Percentiles rank a stretch among this genome's conserved stretches.
These are phyloP conservation scores for Auxenochlorella protothecoides DNA, from an alignment of 139 green algal genomes.

Conservation along the genomic window DNA sequence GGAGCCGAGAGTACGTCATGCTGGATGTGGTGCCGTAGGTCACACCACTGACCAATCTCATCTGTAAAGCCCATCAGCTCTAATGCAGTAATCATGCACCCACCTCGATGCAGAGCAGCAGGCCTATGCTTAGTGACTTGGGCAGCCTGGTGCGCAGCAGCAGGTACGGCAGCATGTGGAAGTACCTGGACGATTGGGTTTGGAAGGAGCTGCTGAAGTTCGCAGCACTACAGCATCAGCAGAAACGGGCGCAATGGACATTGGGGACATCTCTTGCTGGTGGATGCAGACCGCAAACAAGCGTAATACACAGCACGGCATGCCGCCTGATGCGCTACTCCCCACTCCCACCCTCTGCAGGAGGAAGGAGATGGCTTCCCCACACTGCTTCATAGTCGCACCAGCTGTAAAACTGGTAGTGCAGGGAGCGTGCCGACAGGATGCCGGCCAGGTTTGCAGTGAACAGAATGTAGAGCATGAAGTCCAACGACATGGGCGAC, in stretches of 20 bases:
- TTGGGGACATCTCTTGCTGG: neutral
- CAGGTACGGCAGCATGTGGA: constrained; percentile 58
- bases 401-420: constrained; percentile 89
- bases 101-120: constrained; percentile 49
- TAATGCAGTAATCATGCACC: too few relatives aligned
- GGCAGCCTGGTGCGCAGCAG: constrained; percentile 36
- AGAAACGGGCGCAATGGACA: neutral
- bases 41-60: too few relatives aligned
- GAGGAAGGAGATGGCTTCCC: too few relatives aligned
- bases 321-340: too few relatives aligned
- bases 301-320: too few relatives aligned
- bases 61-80: too few relatives aligned
- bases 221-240: neutral
- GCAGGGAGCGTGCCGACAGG: constrained; percentile 56
- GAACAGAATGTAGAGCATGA: constrained; percentile 42
- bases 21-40: too few relatives aligned
- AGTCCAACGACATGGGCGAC: neutral
- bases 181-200: constrained; percentile 35
- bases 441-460: constrained; percentile 69
- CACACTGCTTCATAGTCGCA: constrained; percentile 23
- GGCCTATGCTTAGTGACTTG: neutral
- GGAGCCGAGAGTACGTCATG: too few relatives aligned
- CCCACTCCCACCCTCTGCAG: too few relatives aligned
- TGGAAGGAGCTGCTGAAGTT: neutral
- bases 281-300: too few relatives aligned